phyloP scores from a whole-genome alignment of 768 basidiomycete species.

The Grammothele lineata region DNA sequence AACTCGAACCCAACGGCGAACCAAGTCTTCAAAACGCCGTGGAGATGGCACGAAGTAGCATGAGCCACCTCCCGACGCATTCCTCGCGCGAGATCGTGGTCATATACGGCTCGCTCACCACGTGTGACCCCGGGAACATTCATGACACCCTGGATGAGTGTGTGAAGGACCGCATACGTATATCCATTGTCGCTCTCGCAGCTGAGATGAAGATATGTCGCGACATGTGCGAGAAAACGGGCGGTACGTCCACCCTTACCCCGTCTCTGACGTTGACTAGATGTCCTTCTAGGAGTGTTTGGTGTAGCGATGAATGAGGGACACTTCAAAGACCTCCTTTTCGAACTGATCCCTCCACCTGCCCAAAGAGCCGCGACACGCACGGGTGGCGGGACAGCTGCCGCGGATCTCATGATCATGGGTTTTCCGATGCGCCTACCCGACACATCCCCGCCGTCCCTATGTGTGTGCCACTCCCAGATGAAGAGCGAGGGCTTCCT shows the following conservation, averaged over 20 bases:
- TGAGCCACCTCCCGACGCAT: conserved; percentile 97
- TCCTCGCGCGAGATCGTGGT: conserved; percentile 94
- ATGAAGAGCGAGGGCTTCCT: conserved; percentile 91
- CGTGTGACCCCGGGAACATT: conserved; percentile 95
- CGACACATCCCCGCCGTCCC: conserved; percentile 71
- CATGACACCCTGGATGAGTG: conserved; percentile 91
- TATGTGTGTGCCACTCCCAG: conserved; percentile 93
- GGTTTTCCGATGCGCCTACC: conserved; percentile 94
- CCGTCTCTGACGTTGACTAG: not conserved
- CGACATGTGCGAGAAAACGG: conserved; percentile 86
- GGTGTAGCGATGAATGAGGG: conserved; percentile 99
- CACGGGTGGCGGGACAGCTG: conserved; percentile 46
- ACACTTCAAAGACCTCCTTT: conserved; percentile 92
- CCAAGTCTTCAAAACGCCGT: conserved; percentile 96
- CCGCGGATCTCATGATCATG: conserved; percentile 97
- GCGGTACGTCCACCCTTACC: conserved; percentile 50
- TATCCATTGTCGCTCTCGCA: conserved; percentile 90
- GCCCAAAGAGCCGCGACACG: conserved; percentile 63
- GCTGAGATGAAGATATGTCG: conserved; percentile 99
- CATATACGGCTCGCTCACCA: conserved; percentile 93
- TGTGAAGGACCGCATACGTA: conserved; percentile 77
- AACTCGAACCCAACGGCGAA: conserved; percentile 86
- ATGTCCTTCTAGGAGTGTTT: conserved; percentile 57
- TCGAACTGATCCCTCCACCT: conserved; percentile 94
- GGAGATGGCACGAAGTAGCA: conserved; percentile 92